Conservation (phyloP, 2,329 filamentous ascomycete species). For the Didymella exigua region DNA sequence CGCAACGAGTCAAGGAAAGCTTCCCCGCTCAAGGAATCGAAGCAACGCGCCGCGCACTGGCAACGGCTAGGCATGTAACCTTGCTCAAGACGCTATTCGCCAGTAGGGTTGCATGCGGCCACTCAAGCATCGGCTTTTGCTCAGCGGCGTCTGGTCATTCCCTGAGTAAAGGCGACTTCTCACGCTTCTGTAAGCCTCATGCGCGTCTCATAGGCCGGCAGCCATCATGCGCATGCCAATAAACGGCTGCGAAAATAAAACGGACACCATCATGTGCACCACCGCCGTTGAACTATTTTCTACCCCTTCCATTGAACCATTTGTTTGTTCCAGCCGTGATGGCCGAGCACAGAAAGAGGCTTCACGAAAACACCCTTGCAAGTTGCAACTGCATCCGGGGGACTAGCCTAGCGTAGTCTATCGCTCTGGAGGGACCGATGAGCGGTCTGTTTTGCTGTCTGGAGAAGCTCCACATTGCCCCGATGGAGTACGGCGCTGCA, state of each 20-base stretch:
- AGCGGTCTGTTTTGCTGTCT: conserved; percentile 4
- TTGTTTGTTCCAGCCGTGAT: not conserved
- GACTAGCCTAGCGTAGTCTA: conserved; percentile 3
- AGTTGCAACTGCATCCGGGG: not conserved
- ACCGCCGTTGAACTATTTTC: not conserved
- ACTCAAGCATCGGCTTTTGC: conserved; percentile 17
- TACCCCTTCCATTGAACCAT: not conserved
- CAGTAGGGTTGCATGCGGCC: conserved; percentile 5
- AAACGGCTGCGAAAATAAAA: conserved; percentile 6
- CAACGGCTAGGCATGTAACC: conserved; percentile 19
- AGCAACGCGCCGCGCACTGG: conserved; percentile 12
- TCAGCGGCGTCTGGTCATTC: conserved; percentile 13
- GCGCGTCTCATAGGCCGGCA: conserved; percentile 7
- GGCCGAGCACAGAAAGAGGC: conserved; percentile 11
- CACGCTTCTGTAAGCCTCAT: conserved; percentile 10
- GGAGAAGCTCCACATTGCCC: conserved; percentile 10
- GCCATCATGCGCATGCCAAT: not conserved
- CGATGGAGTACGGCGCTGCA: not conserved
- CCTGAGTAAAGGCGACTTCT: conserved; percentile 3
- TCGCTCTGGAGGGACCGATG: not conserved
- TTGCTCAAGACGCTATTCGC: not conserved
- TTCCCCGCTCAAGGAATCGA: conserved; percentile 17
- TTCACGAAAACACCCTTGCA: not conserved
- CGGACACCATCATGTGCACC: not conserved
- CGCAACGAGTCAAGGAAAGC: conserved; percentile 15